Conservation (phyloP, 768 basidiomycete species). For the Suillus luteus region DNA sequence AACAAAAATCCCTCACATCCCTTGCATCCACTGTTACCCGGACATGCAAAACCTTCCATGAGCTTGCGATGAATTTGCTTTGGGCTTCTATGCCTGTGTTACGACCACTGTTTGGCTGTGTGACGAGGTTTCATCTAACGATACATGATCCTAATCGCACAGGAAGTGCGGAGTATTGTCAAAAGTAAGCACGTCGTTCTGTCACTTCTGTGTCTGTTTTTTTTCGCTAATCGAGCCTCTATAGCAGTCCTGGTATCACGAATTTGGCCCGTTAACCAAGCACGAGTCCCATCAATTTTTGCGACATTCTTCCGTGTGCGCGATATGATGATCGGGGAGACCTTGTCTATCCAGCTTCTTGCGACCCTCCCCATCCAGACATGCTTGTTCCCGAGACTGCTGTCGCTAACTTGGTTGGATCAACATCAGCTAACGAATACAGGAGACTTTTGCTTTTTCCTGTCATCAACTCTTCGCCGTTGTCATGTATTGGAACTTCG, state of each 20-base stretch:
- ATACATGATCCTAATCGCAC: not conserved
- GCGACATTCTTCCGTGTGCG: constrained; percentile 2
- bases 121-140: not conserved
- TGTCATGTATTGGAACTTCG: not conserved
- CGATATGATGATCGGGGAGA: not conserved
- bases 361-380: not conserved
- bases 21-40: not conserved
- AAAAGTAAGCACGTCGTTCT: not conserved
- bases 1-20: not conserved
- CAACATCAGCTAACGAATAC: too few relatives aligned
- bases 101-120: constrained; percentile 2
- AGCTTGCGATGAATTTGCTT: constrained; percentile 7
- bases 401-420: not conserved
- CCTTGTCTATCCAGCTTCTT: not conserved
- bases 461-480: not conserved
- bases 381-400: not conserved
- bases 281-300: not conserved
- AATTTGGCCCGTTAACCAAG: not conserved
- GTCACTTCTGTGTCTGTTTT: not conserved
- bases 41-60: constrained; percentile 13
- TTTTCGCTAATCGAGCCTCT: not conserved
- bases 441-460: not conserved
- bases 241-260: not conserved
- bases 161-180: not conserved
- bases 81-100: not conserved